Evolutionary conservation across 2,329 filamentous ascomycete genomes (phyloP).

Genomic region (Talaromyces albobiverticillius): DNA sequence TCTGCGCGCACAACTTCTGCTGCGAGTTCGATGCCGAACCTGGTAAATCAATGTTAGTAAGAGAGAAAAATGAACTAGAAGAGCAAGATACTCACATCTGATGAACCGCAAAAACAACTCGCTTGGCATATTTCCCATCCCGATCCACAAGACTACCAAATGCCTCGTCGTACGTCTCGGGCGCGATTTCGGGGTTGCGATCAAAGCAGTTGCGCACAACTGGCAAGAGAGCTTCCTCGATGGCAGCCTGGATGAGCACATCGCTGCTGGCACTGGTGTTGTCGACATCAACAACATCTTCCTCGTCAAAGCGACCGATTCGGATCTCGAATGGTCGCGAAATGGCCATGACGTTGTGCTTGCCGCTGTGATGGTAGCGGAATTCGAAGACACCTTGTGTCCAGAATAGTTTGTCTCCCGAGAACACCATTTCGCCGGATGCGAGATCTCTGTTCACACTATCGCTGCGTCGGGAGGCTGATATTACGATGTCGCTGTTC

Average conservation of each 20-base stretch:
- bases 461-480: constrained; percentile 42
- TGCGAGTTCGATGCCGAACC: constrained; percentile 90
- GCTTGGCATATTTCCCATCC: constrained; percentile 81
- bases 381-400: constrained; percentile 95
- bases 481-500: constrained; percentile 61
- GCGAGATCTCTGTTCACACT: constrained; percentile 58
- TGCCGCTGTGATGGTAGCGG: constrained; percentile 90
- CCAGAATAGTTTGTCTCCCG: constrained; percentile 96
- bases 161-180: constrained; percentile 70
- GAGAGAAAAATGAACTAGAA: background rate
- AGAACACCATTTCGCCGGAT: constrained; percentile 79
- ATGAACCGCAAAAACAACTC: constrained; percentile 89
- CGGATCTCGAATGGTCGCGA: constrained; percentile 90
- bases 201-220: constrained; percentile 91
- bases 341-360: constrained; percentile 90
- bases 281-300: constrained; percentile 59
- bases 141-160: constrained; percentile 84
- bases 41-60: constrained; percentile 28
- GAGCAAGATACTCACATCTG: constrained; percentile 65
- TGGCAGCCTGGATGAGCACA: constrained; percentile 51
- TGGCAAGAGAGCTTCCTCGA: constrained; percentile 75
- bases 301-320: constrained; percentile 76
- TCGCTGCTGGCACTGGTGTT: constrained; percentile 52
- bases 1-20: constrained; percentile 89
- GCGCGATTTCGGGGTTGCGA: constrained; percentile 84